Evolutionary conservation across 768 basidiomycete genomes (phyloP).

Genomic region (Mycena capillaripes): DNA sequence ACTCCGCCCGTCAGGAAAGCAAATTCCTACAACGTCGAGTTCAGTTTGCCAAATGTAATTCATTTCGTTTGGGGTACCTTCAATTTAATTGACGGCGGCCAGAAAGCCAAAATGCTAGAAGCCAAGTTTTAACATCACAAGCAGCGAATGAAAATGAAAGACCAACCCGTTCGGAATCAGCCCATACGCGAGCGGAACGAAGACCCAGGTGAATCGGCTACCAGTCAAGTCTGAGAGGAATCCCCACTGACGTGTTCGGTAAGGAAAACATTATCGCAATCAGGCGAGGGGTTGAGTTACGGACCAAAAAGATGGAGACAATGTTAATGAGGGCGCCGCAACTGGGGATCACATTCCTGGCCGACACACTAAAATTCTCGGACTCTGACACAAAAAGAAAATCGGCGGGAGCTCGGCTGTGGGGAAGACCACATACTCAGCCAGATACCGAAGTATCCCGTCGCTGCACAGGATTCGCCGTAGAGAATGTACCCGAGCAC

Average conservation of each 20-base stretch:
- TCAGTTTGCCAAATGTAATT: background rate
- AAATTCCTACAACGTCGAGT: conserved; percentile 26
- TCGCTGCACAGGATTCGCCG: conserved; percentile 39
- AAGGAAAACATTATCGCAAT: background rate
- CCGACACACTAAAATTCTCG: conserved; percentile 38
- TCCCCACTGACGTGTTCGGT: conserved; percentile 34
- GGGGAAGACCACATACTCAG: conserved; percentile 34
- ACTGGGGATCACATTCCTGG: conserved; percentile 43
- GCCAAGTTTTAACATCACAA: too few species aligned
- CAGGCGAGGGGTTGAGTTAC: background rate
- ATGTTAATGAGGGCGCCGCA: conserved; percentile 41
- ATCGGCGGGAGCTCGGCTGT: too few species aligned
- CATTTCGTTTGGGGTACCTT: conserved; percentile 24
- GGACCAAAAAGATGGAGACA: conserved; percentile 40
- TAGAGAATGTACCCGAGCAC: conserved; percentile 44
- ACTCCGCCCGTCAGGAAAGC: conserved; percentile 43
- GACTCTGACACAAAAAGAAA: conserved; percentile 28
- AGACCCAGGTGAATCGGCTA: conserved; percentile 42
- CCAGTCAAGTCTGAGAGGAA: conserved; percentile 43
- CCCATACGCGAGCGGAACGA: conserved; percentile 39
- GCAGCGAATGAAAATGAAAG: background rate
- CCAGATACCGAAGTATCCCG: conserved; percentile 43
- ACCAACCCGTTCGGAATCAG: conserved; percentile 32
- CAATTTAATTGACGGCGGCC: conserved; percentile 39
- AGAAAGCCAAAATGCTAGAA: conserved; percentile 41